A percentile compares a stretch with the other conserved stretches of the same genome.
These are phyloP conservation scores for Thalia dealbata DNA, from an alignment of 176 grass and related monocot genomes.

Conservation along the genomic window DNA sequence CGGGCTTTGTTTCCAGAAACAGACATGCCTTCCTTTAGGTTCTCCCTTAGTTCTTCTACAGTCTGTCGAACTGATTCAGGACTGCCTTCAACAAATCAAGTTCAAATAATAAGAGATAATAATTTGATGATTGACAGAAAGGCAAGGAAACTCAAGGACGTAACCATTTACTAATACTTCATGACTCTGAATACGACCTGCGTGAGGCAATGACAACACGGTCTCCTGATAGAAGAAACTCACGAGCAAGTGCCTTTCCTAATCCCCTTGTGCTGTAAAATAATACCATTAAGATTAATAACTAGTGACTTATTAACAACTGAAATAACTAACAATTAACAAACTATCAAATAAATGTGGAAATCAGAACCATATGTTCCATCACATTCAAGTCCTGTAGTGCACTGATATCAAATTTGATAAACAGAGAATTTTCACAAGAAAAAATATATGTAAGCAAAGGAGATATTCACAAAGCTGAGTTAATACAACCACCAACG, in stretches of 20 bases:
- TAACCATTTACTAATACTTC: neutral
- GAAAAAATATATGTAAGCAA: neutral
- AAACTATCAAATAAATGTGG: neutral
- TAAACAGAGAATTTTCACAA: neutral
- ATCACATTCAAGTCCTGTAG: neutral
- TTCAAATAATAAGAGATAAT: conserved; percentile 3
- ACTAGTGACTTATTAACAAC: neutral
- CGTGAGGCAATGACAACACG: conserved; percentile 85
- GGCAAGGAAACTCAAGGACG: neutral
- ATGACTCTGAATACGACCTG: conserved; percentile 40
- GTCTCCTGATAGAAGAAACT: conserved; percentile 98
- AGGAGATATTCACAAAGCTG: too few relatives aligned
- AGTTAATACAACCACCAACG: too few relatives aligned
- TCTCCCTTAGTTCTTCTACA: conserved; percentile 72
- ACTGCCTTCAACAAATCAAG: conserved; percentile 46
- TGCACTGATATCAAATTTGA: neutral
- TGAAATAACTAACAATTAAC: neutral
- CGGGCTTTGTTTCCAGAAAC: conserved; percentile 65
- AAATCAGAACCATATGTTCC: neutral
- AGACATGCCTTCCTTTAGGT: conserved; percentile 56
- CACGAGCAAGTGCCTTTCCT: conserved; percentile 95
- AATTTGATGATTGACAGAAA: conserved; percentile 3
- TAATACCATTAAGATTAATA: conserved; percentile 5
- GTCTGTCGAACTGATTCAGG: conserved; percentile 81
- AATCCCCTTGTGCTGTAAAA: conserved; percentile 84